Conservation (phyloP, 768 basidiomycete genomes). For the Postia placenta region DNA sequence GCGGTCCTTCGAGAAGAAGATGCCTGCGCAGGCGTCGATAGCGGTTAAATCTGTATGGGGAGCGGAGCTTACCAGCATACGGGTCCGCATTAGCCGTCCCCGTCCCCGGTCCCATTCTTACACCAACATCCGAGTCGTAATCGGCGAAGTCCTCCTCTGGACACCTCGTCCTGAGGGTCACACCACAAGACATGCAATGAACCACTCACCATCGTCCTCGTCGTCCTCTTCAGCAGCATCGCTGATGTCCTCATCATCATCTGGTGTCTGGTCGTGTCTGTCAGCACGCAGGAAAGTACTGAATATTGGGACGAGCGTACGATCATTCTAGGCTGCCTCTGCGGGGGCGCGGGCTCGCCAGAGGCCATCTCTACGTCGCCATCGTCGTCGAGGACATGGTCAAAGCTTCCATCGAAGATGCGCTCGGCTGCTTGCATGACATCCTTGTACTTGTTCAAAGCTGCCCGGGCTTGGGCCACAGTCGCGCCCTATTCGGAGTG, state of each 20-base stretch:
- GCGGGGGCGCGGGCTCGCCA: slow-evolving; percentile 5
- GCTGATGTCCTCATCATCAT: slow-evolving; percentile 42
- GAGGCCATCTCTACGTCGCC: slow-evolving; percentile 21
- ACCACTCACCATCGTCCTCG: slow-evolving; percentile 41
- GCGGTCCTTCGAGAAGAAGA: slow-evolving; percentile 94
- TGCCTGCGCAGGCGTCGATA: slow-evolving; percentile 40
- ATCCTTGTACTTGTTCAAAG: slow-evolving; percentile 76
- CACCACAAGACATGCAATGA: neutral
- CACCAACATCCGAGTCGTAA: slow-evolving; percentile 78
- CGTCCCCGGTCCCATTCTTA: slow-evolving; percentile 32
- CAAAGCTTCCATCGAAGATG: slow-evolving; percentile 81
- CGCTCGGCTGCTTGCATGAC: slow-evolving; percentile 89
- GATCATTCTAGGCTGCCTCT: slow-evolving; percentile 20
- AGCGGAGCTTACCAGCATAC: slow-evolving; percentile 58
- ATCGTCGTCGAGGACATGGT: slow-evolving; percentile 59
- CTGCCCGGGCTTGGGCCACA: slow-evolving; percentile 72
- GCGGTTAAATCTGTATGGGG: neutral
- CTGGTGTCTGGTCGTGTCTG: slow-evolving; percentile 45
- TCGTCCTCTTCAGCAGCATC: slow-evolving; percentile 45
- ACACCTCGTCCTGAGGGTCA: neutral
- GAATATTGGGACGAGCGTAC: slow-evolving; percentile 14
- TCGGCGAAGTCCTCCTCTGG: slow-evolving; percentile 59
- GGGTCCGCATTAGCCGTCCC: slow-evolving; percentile 68
- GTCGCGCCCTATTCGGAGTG: slow-evolving; percentile 70
- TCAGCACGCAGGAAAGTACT: neutral